Conservation (phyloP, 306 rosid species). For the Vachellia pachyceras region DNA sequence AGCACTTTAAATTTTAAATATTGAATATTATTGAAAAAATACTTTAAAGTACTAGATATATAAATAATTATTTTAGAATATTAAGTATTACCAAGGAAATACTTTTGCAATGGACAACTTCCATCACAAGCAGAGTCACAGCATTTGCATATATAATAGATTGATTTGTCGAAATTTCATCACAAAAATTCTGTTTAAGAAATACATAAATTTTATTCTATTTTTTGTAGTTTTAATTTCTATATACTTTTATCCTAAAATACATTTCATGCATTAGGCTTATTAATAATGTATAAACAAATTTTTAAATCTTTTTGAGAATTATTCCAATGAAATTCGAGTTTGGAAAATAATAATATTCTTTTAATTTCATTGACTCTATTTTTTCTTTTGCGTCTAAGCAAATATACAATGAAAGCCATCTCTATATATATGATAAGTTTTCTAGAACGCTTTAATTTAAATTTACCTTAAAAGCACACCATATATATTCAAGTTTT, state of each 20-base stretch:
- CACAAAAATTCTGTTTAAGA: neutral
- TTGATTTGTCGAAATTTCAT: neutral
- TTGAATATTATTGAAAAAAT: no score
- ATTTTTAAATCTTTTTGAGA: neutral
- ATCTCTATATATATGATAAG: neutral
- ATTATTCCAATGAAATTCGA: neutral
- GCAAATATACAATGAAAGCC: neutral
- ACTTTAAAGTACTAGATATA: no score
- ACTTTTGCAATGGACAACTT: neutral
- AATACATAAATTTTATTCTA: no score
- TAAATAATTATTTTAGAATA: no score
- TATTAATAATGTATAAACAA: neutral
- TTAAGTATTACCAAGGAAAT: no score
- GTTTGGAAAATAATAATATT: neutral
- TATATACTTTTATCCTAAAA: no score
- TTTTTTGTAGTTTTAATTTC: no score
- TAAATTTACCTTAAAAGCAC: neutral
- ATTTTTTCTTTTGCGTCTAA: neutral
- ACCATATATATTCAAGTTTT: neutral
- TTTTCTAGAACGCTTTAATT: neutral
- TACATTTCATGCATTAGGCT: neutral
- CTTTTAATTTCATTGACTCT: neutral
- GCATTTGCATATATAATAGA: neutral
- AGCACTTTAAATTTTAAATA: no score
- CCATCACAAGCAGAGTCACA: neutral